Evolutionary conservation across 495 filamentous ascomycete species (phyloP).

Genomic region (Trichoderma reesei): DNA sequence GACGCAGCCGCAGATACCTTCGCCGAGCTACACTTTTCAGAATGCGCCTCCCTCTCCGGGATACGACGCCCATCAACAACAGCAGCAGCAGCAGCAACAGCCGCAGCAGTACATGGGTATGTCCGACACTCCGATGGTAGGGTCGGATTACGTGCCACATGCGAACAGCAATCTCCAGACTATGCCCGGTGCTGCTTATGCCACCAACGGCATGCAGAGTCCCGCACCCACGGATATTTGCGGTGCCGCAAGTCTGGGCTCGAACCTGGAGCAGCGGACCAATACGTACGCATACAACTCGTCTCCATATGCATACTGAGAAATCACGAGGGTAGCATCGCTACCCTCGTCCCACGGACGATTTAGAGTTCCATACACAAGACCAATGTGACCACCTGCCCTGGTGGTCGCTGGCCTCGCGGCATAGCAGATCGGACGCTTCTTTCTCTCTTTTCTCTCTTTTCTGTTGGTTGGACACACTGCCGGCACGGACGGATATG

Average conservation of each 20-base stretch:
- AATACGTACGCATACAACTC: slow-evolving; percentile 8
- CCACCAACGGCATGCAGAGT: slow-evolving; percentile 3
- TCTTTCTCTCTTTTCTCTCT: no score
- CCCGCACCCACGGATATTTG: slow-evolving; percentile 3
- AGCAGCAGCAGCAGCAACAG: slow-evolving; percentile 1
- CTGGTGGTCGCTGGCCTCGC: neutral
- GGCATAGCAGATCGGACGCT: neutral
- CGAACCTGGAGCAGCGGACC: neutral
- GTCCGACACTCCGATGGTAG: neutral
- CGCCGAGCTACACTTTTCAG: neutral
- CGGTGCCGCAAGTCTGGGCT: slow-evolving; percentile 3
- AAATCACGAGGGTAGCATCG: slow-evolving; percentile 3
- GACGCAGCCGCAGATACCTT: neutral
- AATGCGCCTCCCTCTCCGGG: slow-evolving; percentile 2
- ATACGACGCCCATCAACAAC: neutral
- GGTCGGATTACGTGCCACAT: neutral
- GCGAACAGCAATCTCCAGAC: neutral
- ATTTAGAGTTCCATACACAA: neutral
- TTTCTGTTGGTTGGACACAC: neutral
- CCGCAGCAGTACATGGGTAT: slow-evolving; percentile 1
- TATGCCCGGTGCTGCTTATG: slow-evolving; percentile 5
- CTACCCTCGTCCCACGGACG: neutral
- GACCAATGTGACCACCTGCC: neutral
- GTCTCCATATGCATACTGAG: slow-evolving; percentile 1
- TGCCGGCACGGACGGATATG: slow-evolving; percentile 1